Conservation (phyloP, 257 asterid species). For the Solanum tarapatanum region DNA sequence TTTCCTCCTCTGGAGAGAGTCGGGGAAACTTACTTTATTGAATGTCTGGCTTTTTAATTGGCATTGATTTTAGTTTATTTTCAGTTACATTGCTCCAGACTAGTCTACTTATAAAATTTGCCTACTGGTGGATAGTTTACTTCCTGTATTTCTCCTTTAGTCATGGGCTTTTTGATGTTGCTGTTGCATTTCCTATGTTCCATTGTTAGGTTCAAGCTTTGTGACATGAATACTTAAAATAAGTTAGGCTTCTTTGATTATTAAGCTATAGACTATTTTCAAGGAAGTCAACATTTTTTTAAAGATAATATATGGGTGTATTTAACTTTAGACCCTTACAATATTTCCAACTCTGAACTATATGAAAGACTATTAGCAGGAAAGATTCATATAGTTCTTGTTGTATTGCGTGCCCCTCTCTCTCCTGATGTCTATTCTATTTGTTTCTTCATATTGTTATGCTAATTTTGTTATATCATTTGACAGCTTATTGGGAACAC, state of each 20-base stretch:
- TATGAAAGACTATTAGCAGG: background rate
- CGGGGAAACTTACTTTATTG: background rate
- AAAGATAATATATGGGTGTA: background rate
- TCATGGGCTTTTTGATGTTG: background rate
- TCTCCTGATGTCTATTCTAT: background rate
- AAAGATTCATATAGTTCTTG: background rate
- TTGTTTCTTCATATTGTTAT: background rate
- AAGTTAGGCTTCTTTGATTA: background rate
- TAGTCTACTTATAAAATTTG: background rate
- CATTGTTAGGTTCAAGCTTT: background rate
- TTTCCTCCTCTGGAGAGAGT: background rate
- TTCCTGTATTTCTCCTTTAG: background rate
- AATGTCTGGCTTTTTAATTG: background rate
- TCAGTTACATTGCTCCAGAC: background rate
- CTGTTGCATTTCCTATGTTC: background rate
- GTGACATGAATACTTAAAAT: background rate
- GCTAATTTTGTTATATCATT: background rate
- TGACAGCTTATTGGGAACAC: conserved; percentile 90
- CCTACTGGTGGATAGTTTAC: background rate
- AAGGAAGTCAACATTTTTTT: background rate
- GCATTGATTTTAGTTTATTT: background rate
- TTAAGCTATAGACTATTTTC: background rate
- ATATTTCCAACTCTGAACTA: background rate
- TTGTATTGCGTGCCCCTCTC: background rate
- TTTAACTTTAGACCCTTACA: background rate